Conservation (phyloP, 2,329 filamentous ascomycete genomes). For the Dactylellina leptospora region DNA sequence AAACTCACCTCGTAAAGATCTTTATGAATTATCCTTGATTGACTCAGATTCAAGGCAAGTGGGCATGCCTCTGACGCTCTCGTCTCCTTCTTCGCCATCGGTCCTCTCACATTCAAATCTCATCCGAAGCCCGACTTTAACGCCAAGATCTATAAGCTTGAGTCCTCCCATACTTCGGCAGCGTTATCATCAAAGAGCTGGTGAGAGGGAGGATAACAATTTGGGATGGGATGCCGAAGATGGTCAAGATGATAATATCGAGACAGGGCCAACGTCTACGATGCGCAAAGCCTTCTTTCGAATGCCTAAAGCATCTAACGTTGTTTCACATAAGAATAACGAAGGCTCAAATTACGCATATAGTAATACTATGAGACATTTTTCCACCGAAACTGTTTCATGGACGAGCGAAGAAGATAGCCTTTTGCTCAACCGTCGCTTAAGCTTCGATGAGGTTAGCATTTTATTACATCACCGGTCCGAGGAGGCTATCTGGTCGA, state of each 20-base stretch:
- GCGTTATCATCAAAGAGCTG: slow-evolving; percentile 8
- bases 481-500: slow-evolving; percentile 56
- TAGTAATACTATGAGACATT: slow-evolving; percentile 9
- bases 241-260: slow-evolving; percentile 24
- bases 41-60: slow-evolving; percentile 23
- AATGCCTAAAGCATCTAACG: slow-evolving; percentile 12
- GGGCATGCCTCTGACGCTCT: slow-evolving; percentile 10
- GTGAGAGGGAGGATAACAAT: slow-evolving; percentile 22
- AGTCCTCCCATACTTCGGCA: slow-evolving; percentile 29
- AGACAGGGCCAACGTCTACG: slow-evolving; percentile 8
- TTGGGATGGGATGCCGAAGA: slow-evolving; percentile 39
- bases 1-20: slow-evolving; percentile 10
- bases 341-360: slow-evolving; percentile 10
- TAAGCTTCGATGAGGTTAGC: slow-evolving; percentile 57
- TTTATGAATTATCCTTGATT: slow-evolving; percentile 31
- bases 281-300: slow-evolving; percentile 19
- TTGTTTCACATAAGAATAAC: slow-evolving; percentile 1
- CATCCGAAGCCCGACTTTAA: slow-evolving; percentile 5
- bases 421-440: slow-evolving; percentile 56
- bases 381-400: slow-evolving; percentile 12
- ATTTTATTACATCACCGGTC: slow-evolving; percentile 55
- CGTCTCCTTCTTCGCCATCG: slow-evolving; percentile 40
- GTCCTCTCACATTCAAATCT: slow-evolving; percentile 22
- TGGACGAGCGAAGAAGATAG: slow-evolving; percentile 57
- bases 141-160: slow-evolving; percentile 44